A percentile compares a stretch with the other conserved stretches of the same genome.
These are phyloP conservation scores for Xylaria acuta DNA, from an alignment of 495 filamentous ascomycete species.

Conservation along the genomic window DNA sequence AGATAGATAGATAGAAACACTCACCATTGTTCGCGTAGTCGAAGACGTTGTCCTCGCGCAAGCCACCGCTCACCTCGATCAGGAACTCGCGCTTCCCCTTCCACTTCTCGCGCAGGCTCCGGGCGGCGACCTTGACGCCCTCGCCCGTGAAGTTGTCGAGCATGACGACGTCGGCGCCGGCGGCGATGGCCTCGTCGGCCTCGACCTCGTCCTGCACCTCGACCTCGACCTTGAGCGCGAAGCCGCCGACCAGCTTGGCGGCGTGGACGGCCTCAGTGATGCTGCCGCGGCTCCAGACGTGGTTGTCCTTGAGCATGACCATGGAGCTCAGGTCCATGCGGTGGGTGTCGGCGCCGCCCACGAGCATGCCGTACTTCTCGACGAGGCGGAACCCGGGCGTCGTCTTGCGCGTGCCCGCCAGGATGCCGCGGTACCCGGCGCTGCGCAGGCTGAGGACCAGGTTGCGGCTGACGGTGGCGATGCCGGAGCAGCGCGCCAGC, in stretches of 20 bases:
- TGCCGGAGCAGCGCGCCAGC: conserved; percentile 89
- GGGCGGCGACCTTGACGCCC: conserved; percentile 73
- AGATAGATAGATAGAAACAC: conserved; percentile 38
- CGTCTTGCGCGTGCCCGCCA: conserved; percentile 96
- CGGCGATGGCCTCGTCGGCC: conserved; percentile 86
- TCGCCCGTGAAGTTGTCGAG: conserved; percentile 89
- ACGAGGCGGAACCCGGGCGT: conserved; percentile 95
- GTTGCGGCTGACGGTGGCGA: conserved; percentile 72
- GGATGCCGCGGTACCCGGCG: conserved; percentile 76
- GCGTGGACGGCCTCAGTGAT: conserved; percentile 84
- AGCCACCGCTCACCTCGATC: conserved; percentile 89
- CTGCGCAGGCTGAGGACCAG: conserved; percentile 58
- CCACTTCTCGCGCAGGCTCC: conserved; percentile 78
- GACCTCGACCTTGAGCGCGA: conserved; percentile 92
- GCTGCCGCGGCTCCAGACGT: conserved; percentile 86
- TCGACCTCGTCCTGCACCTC: conserved; percentile 87
- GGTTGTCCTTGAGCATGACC: conserved; percentile 99
- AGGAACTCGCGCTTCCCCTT: conserved; percentile 69
- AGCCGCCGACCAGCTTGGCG: conserved; percentile 84
- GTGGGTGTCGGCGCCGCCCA: conserved; percentile 90
- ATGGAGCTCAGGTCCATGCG: conserved; percentile 90
- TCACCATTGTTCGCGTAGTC: conserved; percentile 76
- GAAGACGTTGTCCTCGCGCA: conserved; percentile 84
- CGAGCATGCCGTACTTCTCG: conserved; percentile 97
- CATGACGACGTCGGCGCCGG: conserved; percentile 96